Conservation (phyloP, 2,329 filamentous ascomycete species). For the Basipetospora chlamydospora region DNA sequence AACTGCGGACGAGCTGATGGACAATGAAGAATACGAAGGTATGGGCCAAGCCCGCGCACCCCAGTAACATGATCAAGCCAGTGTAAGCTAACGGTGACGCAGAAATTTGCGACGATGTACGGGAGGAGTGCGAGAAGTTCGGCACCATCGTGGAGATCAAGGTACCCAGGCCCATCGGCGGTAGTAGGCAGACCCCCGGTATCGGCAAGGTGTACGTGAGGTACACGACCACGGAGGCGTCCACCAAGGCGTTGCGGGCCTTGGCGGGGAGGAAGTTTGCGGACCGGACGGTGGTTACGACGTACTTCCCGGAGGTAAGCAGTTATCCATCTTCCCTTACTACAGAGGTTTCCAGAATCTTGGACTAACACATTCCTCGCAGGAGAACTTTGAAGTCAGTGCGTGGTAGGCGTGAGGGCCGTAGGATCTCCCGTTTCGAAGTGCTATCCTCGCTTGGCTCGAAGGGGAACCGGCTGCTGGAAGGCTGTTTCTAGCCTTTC, state of each 20-base stretch:
- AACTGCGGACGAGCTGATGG: constrained; percentile 84
- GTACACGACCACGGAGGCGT: constrained; percentile 63
- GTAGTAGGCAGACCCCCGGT: constrained; percentile 69
- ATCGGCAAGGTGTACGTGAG: constrained; percentile 98
- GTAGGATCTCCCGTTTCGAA: no score
- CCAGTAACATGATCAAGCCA: not conserved
- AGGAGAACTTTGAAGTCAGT: constrained; percentile 89
- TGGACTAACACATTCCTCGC: constrained; percentile 13
- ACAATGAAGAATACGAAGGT: constrained; percentile 93
- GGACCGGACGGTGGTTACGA: constrained; percentile 88
- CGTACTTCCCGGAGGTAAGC: constrained; percentile 82
- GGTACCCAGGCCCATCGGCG: constrained; percentile 74
- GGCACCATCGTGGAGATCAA: constrained; percentile 79
- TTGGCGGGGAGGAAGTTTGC: constrained; percentile 92
- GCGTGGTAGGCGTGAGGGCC: constrained; percentile 50
- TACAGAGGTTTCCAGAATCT: not conserved
- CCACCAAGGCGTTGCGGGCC: constrained; percentile 74
- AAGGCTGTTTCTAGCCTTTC: no score
- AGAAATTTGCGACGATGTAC: constrained; percentile 96
- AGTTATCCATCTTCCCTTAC: no score
- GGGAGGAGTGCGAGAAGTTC: constrained; percentile 86
- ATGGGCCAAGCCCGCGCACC: constrained; percentile 15
- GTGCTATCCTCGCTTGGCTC: no score
- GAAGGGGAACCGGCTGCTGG: no score
- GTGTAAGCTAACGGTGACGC: constrained; percentile 18